These are phyloP conservation scores for Zygosaccharomyces siamensis DNA, from an alignment of 805 yeast genomes.

Conservation along the genomic window DNA sequence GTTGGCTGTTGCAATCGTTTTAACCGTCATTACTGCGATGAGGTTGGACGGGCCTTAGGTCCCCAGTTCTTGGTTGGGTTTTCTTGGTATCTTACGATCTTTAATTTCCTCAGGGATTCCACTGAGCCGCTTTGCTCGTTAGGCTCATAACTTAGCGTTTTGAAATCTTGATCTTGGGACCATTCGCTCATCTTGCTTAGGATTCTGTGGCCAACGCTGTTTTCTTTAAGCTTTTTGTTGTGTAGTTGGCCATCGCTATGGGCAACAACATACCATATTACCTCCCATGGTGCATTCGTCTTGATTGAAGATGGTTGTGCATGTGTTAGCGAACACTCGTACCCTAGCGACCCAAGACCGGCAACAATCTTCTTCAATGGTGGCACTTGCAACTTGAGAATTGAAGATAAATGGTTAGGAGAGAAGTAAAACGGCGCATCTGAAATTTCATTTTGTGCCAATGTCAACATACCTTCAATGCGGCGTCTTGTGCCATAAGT, in stretches of 20 bases:
- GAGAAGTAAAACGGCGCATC: conserved; percentile 76
- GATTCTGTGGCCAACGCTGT: conserved; percentile 56
- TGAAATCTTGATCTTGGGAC: conserved; percentile 15
- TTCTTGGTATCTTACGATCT: conserved; percentile 82
- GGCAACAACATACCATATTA: conserved; percentile 66
- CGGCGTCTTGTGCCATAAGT: conserved; percentile 76
- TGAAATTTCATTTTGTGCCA: conserved; percentile 67
- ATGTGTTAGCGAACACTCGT: conserved; percentile 79
- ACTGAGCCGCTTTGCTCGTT: conserved; percentile 55
- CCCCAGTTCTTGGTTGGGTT: conserved; percentile 98
- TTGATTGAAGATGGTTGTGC: conserved; percentile 81
- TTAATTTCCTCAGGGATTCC: conserved; percentile 61
- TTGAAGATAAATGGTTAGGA: conserved; percentile 69
- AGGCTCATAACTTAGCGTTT: conserved; percentile 49
- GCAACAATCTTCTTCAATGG: conserved; percentile 65
- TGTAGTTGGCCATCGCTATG: conserved; percentile 43
- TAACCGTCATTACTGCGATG: not conserved
- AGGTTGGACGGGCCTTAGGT: conserved; percentile 69
- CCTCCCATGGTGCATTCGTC: conserved; percentile 84
- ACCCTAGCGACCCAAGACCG: conserved; percentile 82
- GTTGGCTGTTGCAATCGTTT: not conserved
- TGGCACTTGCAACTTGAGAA: conserved; percentile 78
- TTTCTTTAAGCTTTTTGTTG: conserved; percentile 30
- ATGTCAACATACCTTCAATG: conserved; percentile 86
- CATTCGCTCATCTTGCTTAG: conserved; percentile 37